A percentile compares a stretch with the other conserved stretches of the same genome.
Conservation (phyloP, 306 rosid genomes). For the Prunus fruticosa region DNA sequence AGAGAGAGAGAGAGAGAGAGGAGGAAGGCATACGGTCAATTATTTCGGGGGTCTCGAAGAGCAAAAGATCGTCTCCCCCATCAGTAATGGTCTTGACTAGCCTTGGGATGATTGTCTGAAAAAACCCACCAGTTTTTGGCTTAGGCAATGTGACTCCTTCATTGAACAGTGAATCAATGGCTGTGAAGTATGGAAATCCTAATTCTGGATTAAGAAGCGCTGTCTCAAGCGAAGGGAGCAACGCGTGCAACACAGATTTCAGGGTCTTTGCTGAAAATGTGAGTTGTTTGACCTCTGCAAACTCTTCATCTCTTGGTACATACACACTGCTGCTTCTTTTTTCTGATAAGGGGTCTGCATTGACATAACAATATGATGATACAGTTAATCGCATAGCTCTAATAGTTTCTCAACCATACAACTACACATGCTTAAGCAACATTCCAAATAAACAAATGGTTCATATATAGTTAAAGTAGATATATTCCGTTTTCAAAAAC, state of each 20-base stretch:
- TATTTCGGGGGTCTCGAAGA: constrained; percentile 37
- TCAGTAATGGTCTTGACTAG: constrained; percentile 30
- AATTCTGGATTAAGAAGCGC: constrained; percentile 16
- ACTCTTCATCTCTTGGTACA: constrained; percentile 47
- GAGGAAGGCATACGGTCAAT: constrained; percentile 18
- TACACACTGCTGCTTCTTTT: constrained; percentile 25
- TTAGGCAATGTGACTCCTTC: constrained; percentile 33
- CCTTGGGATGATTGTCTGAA: constrained; percentile 29
- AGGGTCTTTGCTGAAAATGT: constrained; percentile 22
- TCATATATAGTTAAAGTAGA: neutral
- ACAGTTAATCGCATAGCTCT: neutral
- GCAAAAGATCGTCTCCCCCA: constrained; percentile 22
- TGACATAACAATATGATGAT: neutral
- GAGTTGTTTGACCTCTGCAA: constrained; percentile 32
- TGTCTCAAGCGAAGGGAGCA: constrained; percentile 26
- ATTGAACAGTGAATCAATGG: constrained; percentile 38
- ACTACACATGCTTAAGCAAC: neutral
- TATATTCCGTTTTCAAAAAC: neutral
- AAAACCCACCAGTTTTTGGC: constrained; percentile 4
- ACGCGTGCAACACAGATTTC: constrained; percentile 23
- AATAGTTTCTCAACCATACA: neutral
- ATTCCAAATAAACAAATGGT: neutral
- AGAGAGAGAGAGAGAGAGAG: neutral
- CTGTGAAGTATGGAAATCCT: constrained; percentile 39
- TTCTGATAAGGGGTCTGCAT: constrained; percentile 38